Conservation (phyloP, 257 asterid species). For the Solanum piurae region DNA sequence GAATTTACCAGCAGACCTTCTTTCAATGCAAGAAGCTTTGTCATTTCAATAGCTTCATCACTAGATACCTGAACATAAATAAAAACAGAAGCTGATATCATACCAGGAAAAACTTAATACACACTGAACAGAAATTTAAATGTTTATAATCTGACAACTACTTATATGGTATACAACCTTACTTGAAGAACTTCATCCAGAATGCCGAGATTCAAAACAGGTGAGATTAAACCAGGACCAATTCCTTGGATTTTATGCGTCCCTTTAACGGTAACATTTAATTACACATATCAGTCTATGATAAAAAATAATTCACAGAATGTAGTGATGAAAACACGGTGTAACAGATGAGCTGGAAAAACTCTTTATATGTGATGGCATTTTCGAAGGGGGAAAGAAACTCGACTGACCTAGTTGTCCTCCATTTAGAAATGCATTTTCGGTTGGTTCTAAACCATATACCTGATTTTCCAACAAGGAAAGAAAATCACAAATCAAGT, state of each 20-base stretch:
- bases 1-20: conserved; percentile 32
- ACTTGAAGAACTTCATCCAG: too few relatives aligned
- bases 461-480: conserved; percentile 4
- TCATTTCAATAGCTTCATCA: conserved; percentile 40
- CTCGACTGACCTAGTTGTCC: conserved; percentile 16
- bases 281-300: not conserved
- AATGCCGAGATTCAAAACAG: conserved; percentile 25
- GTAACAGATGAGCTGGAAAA: not conserved
- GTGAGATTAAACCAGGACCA: conserved; percentile 26
- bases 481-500: not conserved
- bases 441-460: conserved; percentile 35
- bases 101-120: too few relatives aligned
- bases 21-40: conserved; percentile 41
- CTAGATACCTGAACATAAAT: conserved; percentile 22
- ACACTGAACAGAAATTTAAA: too few relatives aligned
- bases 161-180: too few relatives aligned
- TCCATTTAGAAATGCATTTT: conserved; percentile 33
- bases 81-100: too few relatives aligned
- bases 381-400: not conserved
- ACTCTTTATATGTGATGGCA: not conserved
- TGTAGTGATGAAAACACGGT: not conserved
- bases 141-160: too few relatives aligned
- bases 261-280: conserved; percentile 8
- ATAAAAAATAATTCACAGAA: not conserved
- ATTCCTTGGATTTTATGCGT: conserved; percentile 35